Conservation (phyloP, 2,329 filamentous ascomycete species). For the Aaosphaeria pasadenensis region DNA sequence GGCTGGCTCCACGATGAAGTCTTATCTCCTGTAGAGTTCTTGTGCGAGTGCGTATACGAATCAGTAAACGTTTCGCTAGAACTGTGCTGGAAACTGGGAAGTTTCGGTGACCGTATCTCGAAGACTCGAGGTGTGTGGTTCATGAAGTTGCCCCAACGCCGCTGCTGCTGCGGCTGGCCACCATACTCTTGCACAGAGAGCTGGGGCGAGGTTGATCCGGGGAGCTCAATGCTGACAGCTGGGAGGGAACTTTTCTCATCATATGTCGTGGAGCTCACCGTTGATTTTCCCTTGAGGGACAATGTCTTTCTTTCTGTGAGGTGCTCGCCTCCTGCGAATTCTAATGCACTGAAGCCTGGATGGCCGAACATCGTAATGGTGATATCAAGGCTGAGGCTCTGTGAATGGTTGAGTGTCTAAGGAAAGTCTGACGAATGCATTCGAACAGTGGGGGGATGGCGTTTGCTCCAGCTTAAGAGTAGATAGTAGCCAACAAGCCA, state of each 20-base stretch:
- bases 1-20: not conserved
- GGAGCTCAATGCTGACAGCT: conserved; percentile 7
- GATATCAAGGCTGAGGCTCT: not conserved
- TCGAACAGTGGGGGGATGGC: too few species aligned
- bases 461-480: too few species aligned
- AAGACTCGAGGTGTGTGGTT: conserved; percentile 32
- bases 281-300: conserved; percentile 18
- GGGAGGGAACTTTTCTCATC: conserved; percentile 4
- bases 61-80: conserved; percentile 14
- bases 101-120: conserved; percentile 18
- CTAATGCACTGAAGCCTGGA: conserved; percentile 29
- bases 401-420: too few species aligned
- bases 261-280: conserved; percentile 9
- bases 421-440: too few species aligned
- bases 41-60: not conserved
- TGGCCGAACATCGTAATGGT: conserved; percentile 26
- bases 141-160: conserved; percentile 27
- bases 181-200: conserved; percentile 7
- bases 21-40: not conserved
- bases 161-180: conserved; percentile 15
- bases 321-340: conserved; percentile 21
- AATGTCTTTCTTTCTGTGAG: conserved; percentile 7
- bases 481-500: too few species aligned
- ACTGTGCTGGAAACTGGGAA: conserved; percentile 13
- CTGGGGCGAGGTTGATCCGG: conserved; percentile 3